Base-by-base conservation (phyloP, 352 stramenopile genomes). In the Albugo candida region DNA sequence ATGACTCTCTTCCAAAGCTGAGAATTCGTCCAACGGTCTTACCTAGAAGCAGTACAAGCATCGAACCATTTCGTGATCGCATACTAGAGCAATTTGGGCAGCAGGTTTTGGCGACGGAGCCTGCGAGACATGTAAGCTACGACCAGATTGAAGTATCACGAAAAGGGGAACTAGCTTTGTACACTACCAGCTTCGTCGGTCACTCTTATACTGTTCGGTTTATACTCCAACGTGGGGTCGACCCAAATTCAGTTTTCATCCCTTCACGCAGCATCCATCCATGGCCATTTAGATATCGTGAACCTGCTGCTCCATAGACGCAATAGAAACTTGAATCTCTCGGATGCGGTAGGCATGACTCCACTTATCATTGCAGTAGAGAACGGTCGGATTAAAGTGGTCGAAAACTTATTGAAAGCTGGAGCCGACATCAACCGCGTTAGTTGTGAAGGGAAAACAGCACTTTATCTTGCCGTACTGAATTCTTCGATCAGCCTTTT, bases 381-480 rank as follows among this genome's bases (percentile, higher is more conserved):
- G 48, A 52, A 60, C 16, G 71, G 74, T 48, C 61, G 73, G 47
- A 59, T 66, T 1, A 67, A 65, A 35, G 61, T 88, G 14, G 67
- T 83, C 12, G 78, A 87, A 55, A 49, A 74, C 45, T 57, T 91
- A 42, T 55, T 91, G 40, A 71, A 86, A 48, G 61, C 58, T 11
- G 72, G 72, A 13, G 78, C 78, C 10, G 78, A 91, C 49, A 71
- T 75, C 16, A 65, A 86, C 54, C 64, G 61, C 1, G 74, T 88
- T 48, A 71, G 87, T 53, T 56, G 56, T 19, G 72, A 83, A 12
- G 78, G 78, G 41, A 86, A 91, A 62, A 87, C 78, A n/a, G 70
- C 74, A 39, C 59, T 91, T 46, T 75, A 91, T 47, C 75, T 68
- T 37, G 54, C 65, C 12, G 56, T 66, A 8, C 67, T 78, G 34